Conservation (phyloP, 2,329 filamentous ascomycete genomes). For the Verticillium zaregamsianum region DNA sequence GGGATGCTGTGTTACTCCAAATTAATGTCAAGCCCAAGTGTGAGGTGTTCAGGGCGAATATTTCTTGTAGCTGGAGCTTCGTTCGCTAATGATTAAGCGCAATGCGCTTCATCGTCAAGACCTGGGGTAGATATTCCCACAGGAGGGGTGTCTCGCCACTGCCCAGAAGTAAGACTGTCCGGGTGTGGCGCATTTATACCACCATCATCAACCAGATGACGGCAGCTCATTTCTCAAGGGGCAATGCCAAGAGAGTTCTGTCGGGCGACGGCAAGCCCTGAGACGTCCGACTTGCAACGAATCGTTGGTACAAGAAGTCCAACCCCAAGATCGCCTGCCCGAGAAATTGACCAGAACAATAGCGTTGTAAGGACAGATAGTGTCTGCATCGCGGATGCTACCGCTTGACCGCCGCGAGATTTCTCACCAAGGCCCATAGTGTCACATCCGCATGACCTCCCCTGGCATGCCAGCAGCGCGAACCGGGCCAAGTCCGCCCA, state of each 20-base stretch:
- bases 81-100: not conserved
- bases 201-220: not conserved
- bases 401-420: not conserved
- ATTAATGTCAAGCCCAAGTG: not conserved
- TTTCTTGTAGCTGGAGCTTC: not conserved
- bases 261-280: not conserved
- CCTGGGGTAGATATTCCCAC: not conserved
- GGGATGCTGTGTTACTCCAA: not conserved
- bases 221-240: not conserved
- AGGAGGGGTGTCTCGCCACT: not conserved
- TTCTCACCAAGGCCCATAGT: not conserved
- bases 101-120: not conserved
- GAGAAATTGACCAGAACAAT: not conserved
- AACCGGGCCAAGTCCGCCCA: conserved; percentile 11
- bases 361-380: not conserved
- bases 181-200: not conserved
- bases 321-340: no score
- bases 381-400: not conserved
- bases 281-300: not conserved
- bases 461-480: conserved; percentile 4
- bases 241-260: not conserved
- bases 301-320: not conserved
- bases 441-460: conserved; percentile 12
- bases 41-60: not conserved
- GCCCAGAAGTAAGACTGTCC: not conserved